These are phyloP conservation scores for Yamadazyma atmosphaerica DNA, from an alignment of 1,139 yeast genomes.

Conservation along the genomic window DNA sequence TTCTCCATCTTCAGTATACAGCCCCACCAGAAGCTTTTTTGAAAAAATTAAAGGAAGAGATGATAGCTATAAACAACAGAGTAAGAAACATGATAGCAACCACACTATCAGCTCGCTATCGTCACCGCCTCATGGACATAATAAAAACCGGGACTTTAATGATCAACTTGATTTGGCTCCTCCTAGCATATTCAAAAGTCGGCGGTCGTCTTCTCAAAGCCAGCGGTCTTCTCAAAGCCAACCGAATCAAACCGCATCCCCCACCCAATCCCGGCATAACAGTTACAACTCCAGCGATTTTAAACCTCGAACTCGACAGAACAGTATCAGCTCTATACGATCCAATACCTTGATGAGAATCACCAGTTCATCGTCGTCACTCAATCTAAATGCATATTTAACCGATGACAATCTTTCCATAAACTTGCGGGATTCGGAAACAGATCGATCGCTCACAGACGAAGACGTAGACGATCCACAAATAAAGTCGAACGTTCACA, in stretches of 20 bases:
- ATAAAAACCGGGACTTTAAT: conserved; percentile 13
- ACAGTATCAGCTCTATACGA: conserved; percentile 11
- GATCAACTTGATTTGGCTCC: conserved; percentile 33
- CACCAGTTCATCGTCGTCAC: conserved; percentile 43
- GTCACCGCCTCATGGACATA: conserved; percentile 20
- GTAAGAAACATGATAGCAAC: too few relatives aligned
- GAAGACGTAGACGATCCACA: conserved; percentile 4
- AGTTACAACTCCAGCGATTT: conserved; percentile 3
- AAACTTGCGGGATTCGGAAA: conserved; percentile 17
- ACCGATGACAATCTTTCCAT: conserved; percentile 31
- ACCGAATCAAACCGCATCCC: not conserved
- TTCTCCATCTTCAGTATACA: conserved; percentile 13
- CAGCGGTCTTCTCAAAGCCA: not conserved
- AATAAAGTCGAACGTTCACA: conserved; percentile 2
- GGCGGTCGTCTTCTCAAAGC: conserved; percentile 4
- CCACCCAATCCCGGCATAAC: conserved; percentile 2
- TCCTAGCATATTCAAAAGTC: conserved; percentile 32
- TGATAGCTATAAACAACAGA: conserved; percentile 12
- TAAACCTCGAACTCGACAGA: conserved; percentile 2
- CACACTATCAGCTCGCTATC: conserved; percentile 40
- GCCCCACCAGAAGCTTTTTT: conserved; percentile 18
- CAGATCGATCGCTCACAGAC: too few relatives aligned
- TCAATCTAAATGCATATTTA: conserved; percentile 46
- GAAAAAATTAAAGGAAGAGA: conserved; percentile 16
- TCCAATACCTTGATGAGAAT: conserved; percentile 34